Base-by-base conservation (phyloP, 306 rosid genomes). In the Fagus sylvatica region DNA sequence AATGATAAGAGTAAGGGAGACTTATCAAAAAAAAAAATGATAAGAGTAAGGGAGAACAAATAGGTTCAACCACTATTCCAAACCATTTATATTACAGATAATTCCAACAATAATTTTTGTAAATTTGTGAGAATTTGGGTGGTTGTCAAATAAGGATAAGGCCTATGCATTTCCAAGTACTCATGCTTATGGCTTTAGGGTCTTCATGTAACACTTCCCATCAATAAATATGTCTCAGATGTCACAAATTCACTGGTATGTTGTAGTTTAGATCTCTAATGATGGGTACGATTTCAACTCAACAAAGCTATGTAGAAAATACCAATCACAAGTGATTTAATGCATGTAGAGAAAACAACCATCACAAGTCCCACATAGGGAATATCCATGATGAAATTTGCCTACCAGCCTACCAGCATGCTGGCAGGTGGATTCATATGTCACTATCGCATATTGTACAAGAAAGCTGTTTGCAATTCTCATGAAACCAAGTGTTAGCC, bases 251-350 rank as follows among this genome's bases (percentile, higher is more conserved):
- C 16, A 37, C 49, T 65, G 15, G 46, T 15, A 22, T 39, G 9
- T 16, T 17, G 32, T 34, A 30, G 4, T 28, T 71, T 19, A 11
- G 17, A 49, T 17, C 79, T 53, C 56, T 19, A 22, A 34, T 12
- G 72, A 48, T 75, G 61, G 61, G 73, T 49, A 5, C 5, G 39
- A 65, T 32, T 65, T 39, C 37, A n/a, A 43, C 59, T 32, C 66
- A 32, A 17, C 37, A 65, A 9, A 33, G 34, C 13, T 48, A 78
- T 28, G n/a, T 5, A 73, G 42, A 13, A 33, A 30, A 42, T 59
- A n/a, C 51, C 75, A 33, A 61, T 70, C 43, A 74, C 66, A 41
- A 71, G 42, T 36, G 70, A 61, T 43, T 59, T 32, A 34, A 4
- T 1, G 12, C 37, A 5, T 4, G 2, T 43, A 46, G 53, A 57